Base-by-base conservation (phyloP, 495 filamentous ascomycete genomes). In the Aspergillus funiculosus region DNA sequence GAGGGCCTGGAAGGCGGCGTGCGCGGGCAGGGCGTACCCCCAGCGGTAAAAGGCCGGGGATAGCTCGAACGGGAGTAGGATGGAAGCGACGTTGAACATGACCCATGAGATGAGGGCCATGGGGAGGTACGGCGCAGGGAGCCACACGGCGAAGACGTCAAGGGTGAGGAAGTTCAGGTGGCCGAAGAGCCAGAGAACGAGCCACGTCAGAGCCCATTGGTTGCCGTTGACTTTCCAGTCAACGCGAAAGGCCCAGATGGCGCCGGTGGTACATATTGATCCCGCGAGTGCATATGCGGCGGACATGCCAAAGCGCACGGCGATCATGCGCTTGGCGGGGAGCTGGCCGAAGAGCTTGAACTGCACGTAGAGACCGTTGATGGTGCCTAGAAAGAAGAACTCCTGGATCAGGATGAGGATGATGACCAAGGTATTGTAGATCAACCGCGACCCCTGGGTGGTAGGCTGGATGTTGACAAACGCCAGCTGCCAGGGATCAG, bases 391-490 rank as follows among this genome's bases (percentile, higher is more conserved):
- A 50, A 63, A 79, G 61, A 78, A 77, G 58, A 79, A 79, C 42
- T 76, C 67, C 39, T 76, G 73, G 46, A 77, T 72, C 11, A 78
- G 9, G 21, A 66, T 60, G 2, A 73, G 51, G 44, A 77, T 67
- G 17, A 77, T 68, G 13, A 66, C 61, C 3, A 78, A 43, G 0
- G 73, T 76, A 50, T 79, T 79, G 60, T 75, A 76, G 46, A 77
- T 62, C 0, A 69, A 35, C 0, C 72, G 61, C 2, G 71, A 68
- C 8, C 75, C 76, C 48, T 79, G 76, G 0, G 59, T 34, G 0
- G 73, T 77, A 1, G 68, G 59, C 36, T 71, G 63, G 34, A 77
- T 60, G 44, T 78, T 67, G 40, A 64, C 48, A 0, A 58, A 56
- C 5, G 54, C 14, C 6, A 73, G 47, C 5, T 34, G 34, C 69